These are phyloP conservation scores for Mollisia scopiformis DNA, from an alignment of 2,329 filamentous ascomycete genomes.

Conservation along the genomic window DNA sequence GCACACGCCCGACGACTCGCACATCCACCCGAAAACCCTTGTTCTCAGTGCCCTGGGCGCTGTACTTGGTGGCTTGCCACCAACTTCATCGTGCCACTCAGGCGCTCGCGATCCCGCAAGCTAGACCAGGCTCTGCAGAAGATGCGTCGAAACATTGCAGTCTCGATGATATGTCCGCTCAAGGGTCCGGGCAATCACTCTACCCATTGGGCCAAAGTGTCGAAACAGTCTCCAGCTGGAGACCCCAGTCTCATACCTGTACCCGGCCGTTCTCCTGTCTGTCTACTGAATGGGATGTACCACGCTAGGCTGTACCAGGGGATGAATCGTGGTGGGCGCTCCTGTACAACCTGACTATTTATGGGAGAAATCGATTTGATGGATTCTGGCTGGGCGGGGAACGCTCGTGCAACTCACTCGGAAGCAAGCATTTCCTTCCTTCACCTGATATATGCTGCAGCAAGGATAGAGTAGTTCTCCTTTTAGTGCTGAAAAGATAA, in stretches of 20 bases:
- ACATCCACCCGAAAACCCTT: not conserved
- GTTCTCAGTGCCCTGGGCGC: not conserved
- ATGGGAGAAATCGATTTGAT: constrained; percentile 18
- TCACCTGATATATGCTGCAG: constrained; percentile 15
- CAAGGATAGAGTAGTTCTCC: constrained; percentile 10
- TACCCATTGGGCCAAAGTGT: no score
- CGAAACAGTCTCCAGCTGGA: not conserved
- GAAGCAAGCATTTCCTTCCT: constrained; percentile 13
- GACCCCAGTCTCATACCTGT: not conserved
- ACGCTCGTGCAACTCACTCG: constrained; percentile 14
- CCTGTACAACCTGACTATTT: constrained; percentile 16
- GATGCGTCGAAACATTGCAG: constrained; percentile 2
- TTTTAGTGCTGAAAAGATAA: constrained; percentile 18
- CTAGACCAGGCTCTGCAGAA: constrained; percentile 9
- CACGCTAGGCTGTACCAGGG: constrained; percentile 2
- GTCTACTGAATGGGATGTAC: constrained; percentile 3
- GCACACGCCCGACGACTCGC: constrained; percentile 1
- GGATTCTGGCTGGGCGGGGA: constrained; percentile 1
- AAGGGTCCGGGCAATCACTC: not conserved
- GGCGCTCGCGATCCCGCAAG: constrained; percentile 9
- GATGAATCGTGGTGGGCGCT: constrained; percentile 2
- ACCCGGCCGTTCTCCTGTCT: not conserved
- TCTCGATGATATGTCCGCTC: not conserved
- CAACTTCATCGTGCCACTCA: constrained; percentile 10
- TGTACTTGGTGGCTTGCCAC: constrained; percentile 7